A percentile compares a stretch with the other conserved stretches of the same genome.
phyloP scores from a whole-genome alignment of 305 asterid genomes.

The Petunia hybrid region DNA sequence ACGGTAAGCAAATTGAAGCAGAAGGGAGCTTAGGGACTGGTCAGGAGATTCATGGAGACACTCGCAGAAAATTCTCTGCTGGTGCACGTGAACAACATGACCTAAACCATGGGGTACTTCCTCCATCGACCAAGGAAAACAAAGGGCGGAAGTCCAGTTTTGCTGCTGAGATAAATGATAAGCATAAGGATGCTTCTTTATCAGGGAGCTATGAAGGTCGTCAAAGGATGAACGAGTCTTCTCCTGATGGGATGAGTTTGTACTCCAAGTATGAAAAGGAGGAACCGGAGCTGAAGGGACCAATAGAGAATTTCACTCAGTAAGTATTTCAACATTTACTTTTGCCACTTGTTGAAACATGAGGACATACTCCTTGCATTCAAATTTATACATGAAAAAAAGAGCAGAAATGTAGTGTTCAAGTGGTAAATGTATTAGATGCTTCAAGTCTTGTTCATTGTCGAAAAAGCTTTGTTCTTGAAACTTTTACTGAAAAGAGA shows the following conservation, averaged over 20 bases:
- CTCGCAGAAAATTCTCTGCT: slow-evolving; percentile 52
- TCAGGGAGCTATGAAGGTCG: slow-evolving; percentile 62
- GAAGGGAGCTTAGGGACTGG: slow-evolving; percentile 50
- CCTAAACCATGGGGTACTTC: slow-evolving; percentile 48
- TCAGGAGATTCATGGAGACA: slow-evolving; percentile 53
- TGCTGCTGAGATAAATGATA: slow-evolving; percentile 59
- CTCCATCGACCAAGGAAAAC: slow-evolving; percentile 59
- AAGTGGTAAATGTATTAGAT: slow-evolving; percentile 17
- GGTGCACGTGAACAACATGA: slow-evolving; percentile 59
- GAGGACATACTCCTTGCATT: not conserved
- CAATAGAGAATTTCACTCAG: slow-evolving; percentile 78
- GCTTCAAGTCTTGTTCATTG: slow-evolving; percentile 17
- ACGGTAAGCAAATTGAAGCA: slow-evolving; percentile 57
- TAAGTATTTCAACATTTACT: slow-evolving; percentile 50
- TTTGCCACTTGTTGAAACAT: slow-evolving; percentile 22
- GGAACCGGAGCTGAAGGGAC: slow-evolving; percentile 85
- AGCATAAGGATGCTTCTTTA: slow-evolving; percentile 62
- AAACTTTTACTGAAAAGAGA: not conserved
- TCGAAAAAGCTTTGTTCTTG: not conserved
- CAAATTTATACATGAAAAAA: not conserved
- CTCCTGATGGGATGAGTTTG: slow-evolving; percentile 67
- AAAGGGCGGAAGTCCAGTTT: slow-evolving; percentile 62
- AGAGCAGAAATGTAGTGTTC: slow-evolving; percentile 5
- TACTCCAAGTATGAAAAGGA: slow-evolving; percentile 85
- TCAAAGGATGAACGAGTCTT: slow-evolving; percentile 66